These are phyloP conservation scores for Prunus mira DNA, from an alignment of 306 rosid genomes.

Conservation along the genomic window DNA sequence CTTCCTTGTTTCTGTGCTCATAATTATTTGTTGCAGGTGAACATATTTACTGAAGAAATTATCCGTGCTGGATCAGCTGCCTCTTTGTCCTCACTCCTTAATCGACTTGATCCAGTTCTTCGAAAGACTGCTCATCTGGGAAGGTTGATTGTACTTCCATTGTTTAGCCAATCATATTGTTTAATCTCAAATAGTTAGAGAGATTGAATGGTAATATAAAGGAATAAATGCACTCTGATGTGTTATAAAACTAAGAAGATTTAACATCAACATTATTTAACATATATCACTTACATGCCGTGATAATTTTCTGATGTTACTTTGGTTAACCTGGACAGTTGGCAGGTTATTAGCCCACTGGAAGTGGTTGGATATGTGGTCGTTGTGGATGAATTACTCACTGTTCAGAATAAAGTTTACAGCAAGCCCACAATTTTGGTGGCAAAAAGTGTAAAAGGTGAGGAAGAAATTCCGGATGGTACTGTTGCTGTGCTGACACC, in stretches of 20 bases:
- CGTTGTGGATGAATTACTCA: conserved; percentile 84
- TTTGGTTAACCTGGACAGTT: conserved; percentile 55
- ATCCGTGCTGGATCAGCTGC: conserved; percentile 99
- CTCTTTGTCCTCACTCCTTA: conserved; percentile 81
- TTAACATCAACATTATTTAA: not conserved
- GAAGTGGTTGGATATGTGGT: conserved; percentile 85
- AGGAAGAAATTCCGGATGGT: conserved; percentile 99
- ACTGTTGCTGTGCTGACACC: conserved; percentile 96
- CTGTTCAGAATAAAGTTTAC: conserved; percentile 82
- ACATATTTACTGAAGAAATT: conserved; percentile 95
- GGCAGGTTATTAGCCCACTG: conserved; percentile 98
- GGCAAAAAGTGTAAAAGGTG: conserved; percentile 85
- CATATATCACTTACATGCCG: not conserved
- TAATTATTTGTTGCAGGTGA: conserved; percentile 59
- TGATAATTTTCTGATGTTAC: conserved; percentile 33
- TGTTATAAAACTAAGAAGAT: not conserved
- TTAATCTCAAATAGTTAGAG: conserved; percentile 18
- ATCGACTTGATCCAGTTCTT: conserved; percentile 89
- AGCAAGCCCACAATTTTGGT: conserved; percentile 86
- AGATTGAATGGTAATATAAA: not conserved
- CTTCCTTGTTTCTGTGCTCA: conserved; percentile 34
- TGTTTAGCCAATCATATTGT: conserved; percentile 19
- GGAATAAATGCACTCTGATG: not conserved
- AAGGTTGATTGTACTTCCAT: conserved; percentile 50
- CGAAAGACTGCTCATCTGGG: conserved; percentile 91